Evolutionary conservation across 257 asterid genomes (phyloP), one percentile per base, ranked within the genome.

Genomic region (Misopates orontium): DNA sequence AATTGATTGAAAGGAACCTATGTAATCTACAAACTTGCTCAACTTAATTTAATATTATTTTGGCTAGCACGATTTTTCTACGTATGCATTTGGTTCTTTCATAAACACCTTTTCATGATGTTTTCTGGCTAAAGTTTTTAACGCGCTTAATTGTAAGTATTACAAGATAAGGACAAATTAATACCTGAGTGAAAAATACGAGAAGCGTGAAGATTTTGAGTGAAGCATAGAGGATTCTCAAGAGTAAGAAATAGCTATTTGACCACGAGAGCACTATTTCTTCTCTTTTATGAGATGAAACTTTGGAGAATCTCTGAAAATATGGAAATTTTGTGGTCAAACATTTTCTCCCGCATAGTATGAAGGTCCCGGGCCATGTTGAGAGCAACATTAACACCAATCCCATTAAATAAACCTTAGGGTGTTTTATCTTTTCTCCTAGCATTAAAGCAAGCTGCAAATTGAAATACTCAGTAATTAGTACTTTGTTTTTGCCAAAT

Each of bases 181-280:
- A n/a, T 70, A 87, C 97, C 97, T 85, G 94, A 11, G 95, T 78
- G 80, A 87, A 89, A 64, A 67, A 89, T 0, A 68, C 56, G 13
- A 89, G 85, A 19, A 73, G 81, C 56, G 75, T 70, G 67, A 87
- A 80, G 62, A 72, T 19, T 65, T 89, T 89, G 3, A 69, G 6
- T 11, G 79, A 79, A 2, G 68, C 14, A 73, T 57, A 89, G 36
- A 87, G 66, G 39, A 84, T 60, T 36, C 84, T 83, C 18, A 80
- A 11, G 40, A 82, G 81, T 8, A 44, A 78, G 73, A 85, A 55
- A 51, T 32, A 53, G 76, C 91, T 83, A 15, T 67, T 10, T n/a
- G 94, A 78, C 97, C 95, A 89, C 14, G 91, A 78, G 10, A 66
- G 47, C 63, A 87, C 14, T 36, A 85, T 82, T 48, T 78, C 61